Conservation (phyloP, 176 grass and related monocot genomes). For the Pontederia crassipes region DNA sequence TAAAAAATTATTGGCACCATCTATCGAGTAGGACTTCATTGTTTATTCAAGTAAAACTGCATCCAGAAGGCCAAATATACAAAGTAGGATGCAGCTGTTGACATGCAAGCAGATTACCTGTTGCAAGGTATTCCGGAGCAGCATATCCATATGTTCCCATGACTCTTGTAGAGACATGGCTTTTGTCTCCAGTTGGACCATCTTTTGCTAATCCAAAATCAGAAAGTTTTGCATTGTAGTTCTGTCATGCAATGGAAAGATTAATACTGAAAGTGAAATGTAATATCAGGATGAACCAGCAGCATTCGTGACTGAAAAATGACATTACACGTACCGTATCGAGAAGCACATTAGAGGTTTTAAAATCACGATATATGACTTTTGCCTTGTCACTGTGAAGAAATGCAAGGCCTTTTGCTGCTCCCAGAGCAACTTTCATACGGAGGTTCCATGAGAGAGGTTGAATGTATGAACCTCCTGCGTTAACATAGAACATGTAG, state of each 20-base stretch:
- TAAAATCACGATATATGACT: constrained; percentile 97
- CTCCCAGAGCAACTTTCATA: constrained; percentile 88
- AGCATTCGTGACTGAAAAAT: background rate
- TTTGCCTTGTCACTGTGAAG: constrained; percentile 71
- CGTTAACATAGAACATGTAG: constrained; percentile 19
- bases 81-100: no score
- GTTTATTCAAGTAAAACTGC: no score
- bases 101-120: constrained; percentile 39
- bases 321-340: constrained; percentile 48
- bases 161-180: constrained; percentile 79
- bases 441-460: constrained; percentile 81
- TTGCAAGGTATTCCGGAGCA: constrained; percentile 88
- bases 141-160: constrained; percentile 93
- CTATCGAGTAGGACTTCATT: no score
- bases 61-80: no score
- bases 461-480: constrained; percentile 68
- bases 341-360: constrained; percentile 87
- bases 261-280: background rate
- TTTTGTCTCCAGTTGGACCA: constrained; percentile 79
- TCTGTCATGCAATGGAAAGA: constrained; percentile 23
- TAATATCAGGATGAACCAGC: background rate
- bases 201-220: constrained; percentile 97
- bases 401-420: constrained; percentile 81
- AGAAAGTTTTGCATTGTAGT: constrained; percentile 87
- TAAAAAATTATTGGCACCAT: no score